phyloP scores from a whole-genome alignment of 495 filamentous ascomycete species.

The Hypomontagnella submonticulosa region DNA sequence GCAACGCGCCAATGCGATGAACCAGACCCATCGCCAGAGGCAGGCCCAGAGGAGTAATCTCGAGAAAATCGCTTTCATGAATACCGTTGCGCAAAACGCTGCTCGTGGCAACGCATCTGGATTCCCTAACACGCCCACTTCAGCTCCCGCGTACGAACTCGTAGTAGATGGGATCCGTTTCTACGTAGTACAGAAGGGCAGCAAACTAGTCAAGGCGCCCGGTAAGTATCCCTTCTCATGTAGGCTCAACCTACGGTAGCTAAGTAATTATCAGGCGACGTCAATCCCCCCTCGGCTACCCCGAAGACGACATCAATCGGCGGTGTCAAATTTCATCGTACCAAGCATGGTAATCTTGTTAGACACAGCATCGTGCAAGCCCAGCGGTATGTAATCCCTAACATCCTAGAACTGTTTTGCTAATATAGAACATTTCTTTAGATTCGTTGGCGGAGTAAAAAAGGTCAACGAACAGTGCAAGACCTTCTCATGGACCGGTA shows the following conservation, averaged over 20 bases:
- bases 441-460: conserved; percentile 61
- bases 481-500: conserved; percentile 93
- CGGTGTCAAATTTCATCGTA: conserved; percentile 87
- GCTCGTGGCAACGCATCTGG: conserved; percentile 47
- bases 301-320: conserved; percentile 82
- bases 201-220: conserved; percentile 80
- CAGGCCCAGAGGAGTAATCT: conserved; percentile 67
- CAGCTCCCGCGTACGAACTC: conserved; percentile 69
- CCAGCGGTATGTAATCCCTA: conserved; percentile 66
- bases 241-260: conserved; percentile 38
- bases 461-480: conserved; percentile 86
- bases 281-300: conserved; percentile 72
- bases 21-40: conserved; percentile 73
- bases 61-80: conserved; percentile 69
- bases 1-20: conserved; percentile 77
- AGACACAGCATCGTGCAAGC: conserved; percentile 75
- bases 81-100: conserved; percentile 52
- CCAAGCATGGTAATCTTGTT: conserved; percentile 91
- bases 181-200: conserved; percentile 77
- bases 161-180: conserved; percentile 81
- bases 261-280: conserved; percentile 68
- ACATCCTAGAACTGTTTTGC: conserved; percentile 4
- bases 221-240: conserved; percentile 63
- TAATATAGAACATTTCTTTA: conserved; percentile 48
- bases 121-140: conserved; percentile 48